These are phyloP conservation scores for Spatholobus suberectus DNA, from an alignment of 306 rosid species.

Conservation along the genomic window DNA sequence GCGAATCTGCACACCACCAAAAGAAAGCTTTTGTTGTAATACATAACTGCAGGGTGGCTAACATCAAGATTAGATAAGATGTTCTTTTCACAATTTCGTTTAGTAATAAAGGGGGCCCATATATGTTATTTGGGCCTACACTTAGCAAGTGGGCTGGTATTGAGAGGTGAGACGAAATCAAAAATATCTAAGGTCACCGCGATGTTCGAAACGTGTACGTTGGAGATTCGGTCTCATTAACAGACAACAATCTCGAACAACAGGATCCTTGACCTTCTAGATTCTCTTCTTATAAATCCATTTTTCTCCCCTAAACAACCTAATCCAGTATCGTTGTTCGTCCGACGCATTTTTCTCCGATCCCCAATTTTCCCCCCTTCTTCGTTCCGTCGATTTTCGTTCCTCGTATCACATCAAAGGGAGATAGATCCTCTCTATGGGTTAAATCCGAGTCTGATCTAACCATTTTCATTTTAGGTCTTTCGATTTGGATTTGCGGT, in stretches of 20 bases:
- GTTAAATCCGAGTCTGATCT: not conserved
- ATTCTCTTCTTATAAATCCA: not conserved
- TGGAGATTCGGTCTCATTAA: slow-evolving; percentile 9
- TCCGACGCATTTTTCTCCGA: not conserved
- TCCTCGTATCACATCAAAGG: not conserved
- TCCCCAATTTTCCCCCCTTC: not conserved
- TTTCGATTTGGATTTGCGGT: not conserved
- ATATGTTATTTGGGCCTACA: slow-evolving; percentile 29
- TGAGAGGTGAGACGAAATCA: not conserved
- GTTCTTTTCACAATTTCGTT: not conserved
- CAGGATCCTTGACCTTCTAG: slow-evolving; percentile 33
- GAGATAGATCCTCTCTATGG: slow-evolving; percentile 8
- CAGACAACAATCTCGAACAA: slow-evolving; percentile 20
- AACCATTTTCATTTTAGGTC: not conserved
- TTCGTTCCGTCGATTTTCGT: not conserved
- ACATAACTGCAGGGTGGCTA: not conserved
- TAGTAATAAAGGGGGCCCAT: not conserved
- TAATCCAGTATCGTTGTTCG: slow-evolving; percentile 15
- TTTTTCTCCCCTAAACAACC: slow-evolving; percentile 18
- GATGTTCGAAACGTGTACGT: slow-evolving; percentile 49
- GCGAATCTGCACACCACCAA: not conserved
- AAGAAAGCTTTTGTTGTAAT: no score
- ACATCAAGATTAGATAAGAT: not conserved
- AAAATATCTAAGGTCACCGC: slow-evolving; percentile 4
- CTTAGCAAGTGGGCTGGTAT: not conserved